Percentiles rank a stretch among this genome's conserved stretches.
Evolutionary conservation across 441 rosid species (phyloP).

Genomic region (Lepidium campestre): DNA sequence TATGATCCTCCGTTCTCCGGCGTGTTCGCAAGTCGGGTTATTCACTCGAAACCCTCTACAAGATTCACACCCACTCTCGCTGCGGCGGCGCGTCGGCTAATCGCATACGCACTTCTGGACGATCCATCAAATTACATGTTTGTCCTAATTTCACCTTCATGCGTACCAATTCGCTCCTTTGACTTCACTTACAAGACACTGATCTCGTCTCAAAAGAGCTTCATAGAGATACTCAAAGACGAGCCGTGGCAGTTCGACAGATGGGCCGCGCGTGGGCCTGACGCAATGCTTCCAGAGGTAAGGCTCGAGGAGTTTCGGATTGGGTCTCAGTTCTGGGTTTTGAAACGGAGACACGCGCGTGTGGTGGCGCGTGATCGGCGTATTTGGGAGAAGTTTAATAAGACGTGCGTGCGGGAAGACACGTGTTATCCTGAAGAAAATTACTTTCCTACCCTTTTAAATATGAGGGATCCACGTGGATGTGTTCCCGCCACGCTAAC

Average conservation of each 20-base stretch:
- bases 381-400: slow-evolving; percentile 59
- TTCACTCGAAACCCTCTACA: slow-evolving; percentile 45
- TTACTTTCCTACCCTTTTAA: slow-evolving; percentile 74
- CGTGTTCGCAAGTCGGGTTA: slow-evolving; percentile 45
- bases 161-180: slow-evolving; percentile 63
- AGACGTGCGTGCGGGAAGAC: slow-evolving; percentile 40
- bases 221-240: slow-evolving; percentile 52
- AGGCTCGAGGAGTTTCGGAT: slow-evolving; percentile 55
- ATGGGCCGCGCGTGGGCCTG: slow-evolving; percentile 71
- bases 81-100: slow-evolving; percentile 62
- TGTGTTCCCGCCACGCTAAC: slow-evolving; percentile 56
- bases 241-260: slow-evolving; percentile 51
- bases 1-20: slow-evolving; percentile 46
- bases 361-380: slow-evolving; percentile 42
- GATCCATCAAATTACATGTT: slow-evolving; percentile 58
- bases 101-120: slow-evolving; percentile 61
- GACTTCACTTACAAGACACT: slow-evolving; percentile 44
- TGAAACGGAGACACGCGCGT: slow-evolving; percentile 66
- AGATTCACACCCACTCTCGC: slow-evolving; percentile 53
- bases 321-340: slow-evolving; percentile 85
- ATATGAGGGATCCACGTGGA: slow-evolving; percentile 54
- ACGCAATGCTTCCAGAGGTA: slow-evolving; percentile 70
- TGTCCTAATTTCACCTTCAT: slow-evolving; percentile 57
- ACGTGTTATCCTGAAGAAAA: slow-evolving; percentile 66
- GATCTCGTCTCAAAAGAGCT: slow-evolving; percentile 40